A percentile compares a stretch with the other conserved stretches of the same genome.
These are phyloP conservation scores for Fusarium udum DNA, from an alignment of 2,329 filamentous ascomycete species.

Conservation along the genomic window DNA sequence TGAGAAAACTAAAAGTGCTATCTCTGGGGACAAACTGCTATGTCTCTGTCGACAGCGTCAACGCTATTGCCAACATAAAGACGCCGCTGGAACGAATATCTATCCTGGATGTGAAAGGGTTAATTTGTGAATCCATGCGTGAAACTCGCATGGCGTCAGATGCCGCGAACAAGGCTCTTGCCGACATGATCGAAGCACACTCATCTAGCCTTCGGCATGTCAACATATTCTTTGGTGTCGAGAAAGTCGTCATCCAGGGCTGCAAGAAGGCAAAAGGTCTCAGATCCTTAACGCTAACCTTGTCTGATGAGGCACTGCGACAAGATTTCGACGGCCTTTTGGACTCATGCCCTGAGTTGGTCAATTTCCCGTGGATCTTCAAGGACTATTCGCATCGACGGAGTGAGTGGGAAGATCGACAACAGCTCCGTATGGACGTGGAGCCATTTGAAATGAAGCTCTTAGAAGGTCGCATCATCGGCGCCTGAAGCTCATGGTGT, in stretches of 20 bases:
- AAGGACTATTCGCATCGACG: not conserved
- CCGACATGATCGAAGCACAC: not conserved
- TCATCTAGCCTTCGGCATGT: not conserved
- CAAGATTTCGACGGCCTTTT: not conserved
- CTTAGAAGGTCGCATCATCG: not conserved
- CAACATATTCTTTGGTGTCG: accelerated
- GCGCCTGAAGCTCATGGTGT: not conserved
- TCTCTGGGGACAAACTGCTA: not conserved
- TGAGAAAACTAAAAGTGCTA: not conserved
- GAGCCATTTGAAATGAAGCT: not conserved
- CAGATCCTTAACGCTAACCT: not conserved
- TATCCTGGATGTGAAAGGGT: not conserved
- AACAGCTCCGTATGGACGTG: no score
- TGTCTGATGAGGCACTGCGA: not conserved
- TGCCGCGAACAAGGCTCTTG: not conserved
- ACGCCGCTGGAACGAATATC: not conserved
- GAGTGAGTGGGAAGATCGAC: not conserved
- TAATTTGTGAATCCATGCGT: accelerated
- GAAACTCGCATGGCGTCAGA: not conserved
- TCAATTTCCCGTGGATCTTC: accelerated
- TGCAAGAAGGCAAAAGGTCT: not conserved
- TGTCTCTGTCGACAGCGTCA: not conserved
- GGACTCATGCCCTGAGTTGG: not conserved
- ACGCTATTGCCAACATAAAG: not conserved
- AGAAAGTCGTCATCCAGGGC: not conserved